Percentiles rank a stretch among this genome's conserved stretches.
Conservation (phyloP, 192 early-diverging fungal genomes). For the Paraglomus occultum region DNA sequence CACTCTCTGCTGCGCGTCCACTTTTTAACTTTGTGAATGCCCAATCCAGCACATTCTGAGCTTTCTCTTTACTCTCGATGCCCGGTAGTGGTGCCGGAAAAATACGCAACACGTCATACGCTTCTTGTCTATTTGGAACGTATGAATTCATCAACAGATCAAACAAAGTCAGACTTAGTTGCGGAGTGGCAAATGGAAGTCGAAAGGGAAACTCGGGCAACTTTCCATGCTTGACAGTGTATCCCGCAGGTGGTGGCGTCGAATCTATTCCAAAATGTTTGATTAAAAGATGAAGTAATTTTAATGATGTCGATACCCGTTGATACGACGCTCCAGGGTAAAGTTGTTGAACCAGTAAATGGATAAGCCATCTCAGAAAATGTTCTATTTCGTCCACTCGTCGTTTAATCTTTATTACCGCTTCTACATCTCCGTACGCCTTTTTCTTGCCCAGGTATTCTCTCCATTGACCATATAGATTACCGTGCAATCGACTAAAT, state of each 20-base stretch:
- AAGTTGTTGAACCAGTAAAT: constrained; percentile 55
- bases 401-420: constrained; percentile 29
- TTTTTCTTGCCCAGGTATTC: constrained; percentile 33
- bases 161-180: constrained; percentile 51
- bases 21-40: constrained; percentile 62
- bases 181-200: constrained; percentile 43
- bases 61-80: constrained; percentile 42
- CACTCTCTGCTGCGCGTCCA: constrained; percentile 75
- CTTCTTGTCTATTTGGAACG: constrained; percentile 71
- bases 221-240: constrained; percentile 38
- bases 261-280: constrained; percentile 52
- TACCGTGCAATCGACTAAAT: constrained; percentile 58
- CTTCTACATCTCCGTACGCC: constrained; percentile 15
- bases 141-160: constrained; percentile 65
- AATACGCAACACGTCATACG: constrained; percentile 65
- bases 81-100: constrained; percentile 69
- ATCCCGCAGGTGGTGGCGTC: constrained; percentile 48
- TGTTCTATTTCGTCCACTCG: constrained; percentile 46
- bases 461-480: constrained; percentile 42
- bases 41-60: constrained; percentile 56
- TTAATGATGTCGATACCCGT: constrained; percentile 59
- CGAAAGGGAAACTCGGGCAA: constrained; percentile 54
- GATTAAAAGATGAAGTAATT: constrained; percentile 50
- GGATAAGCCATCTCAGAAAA: constrained; percentile 64
- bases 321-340: constrained; percentile 76